Percentiles rank a stretch among this genome's conserved stretches.
Conservation (phyloP, 2,329 filamentous ascomycete genomes). For the Didymella segeticola region DNA sequence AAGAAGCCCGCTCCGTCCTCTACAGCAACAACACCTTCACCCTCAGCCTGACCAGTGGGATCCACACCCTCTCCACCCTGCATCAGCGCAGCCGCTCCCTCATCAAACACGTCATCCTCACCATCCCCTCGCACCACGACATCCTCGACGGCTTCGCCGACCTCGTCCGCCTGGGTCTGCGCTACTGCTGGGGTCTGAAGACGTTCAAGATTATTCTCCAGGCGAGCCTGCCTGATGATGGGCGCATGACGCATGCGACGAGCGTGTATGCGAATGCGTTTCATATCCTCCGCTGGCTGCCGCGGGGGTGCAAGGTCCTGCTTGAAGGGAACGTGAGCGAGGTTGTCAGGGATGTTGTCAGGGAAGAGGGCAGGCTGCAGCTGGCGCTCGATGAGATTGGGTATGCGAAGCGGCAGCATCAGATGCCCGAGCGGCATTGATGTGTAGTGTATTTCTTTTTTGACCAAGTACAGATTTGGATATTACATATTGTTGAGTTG, state of each 20-base stretch:
- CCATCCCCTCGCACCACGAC: slow-evolving; percentile 55
- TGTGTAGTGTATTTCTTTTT: no score
- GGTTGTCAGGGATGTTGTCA: slow-evolving; percentile 51
- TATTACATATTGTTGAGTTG: no score
- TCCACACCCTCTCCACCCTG: slow-evolving; percentile 48
- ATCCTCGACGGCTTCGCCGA: slow-evolving; percentile 56
- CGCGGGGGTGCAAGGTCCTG: slow-evolving; percentile 50
- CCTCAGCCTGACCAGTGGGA: slow-evolving; percentile 48
- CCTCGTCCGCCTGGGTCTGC: slow-evolving; percentile 52
- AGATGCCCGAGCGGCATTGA: slow-evolving; percentile 45
- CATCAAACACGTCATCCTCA: slow-evolving; percentile 53
- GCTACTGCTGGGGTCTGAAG: slow-evolving; percentile 56
- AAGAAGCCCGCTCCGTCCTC: slow-evolving; percentile 41
- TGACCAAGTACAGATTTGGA: no score
- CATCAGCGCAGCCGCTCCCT: slow-evolving; percentile 53
- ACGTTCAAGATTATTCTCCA: slow-evolving; percentile 51
- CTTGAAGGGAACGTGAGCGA: slow-evolving; percentile 50
- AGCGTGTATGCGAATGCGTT: slow-evolving; percentile 57
- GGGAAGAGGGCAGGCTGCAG: slow-evolving; percentile 51
- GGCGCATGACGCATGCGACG: slow-evolving; percentile 40
- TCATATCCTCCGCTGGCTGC: slow-evolving; percentile 56
- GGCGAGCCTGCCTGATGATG: slow-evolving; percentile 39
- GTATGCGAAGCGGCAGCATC: slow-evolving; percentile 44
- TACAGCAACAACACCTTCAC: slow-evolving; percentile 45
- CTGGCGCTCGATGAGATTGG: slow-evolving; percentile 51